Conservation (phyloP, 192 early-diverging fungal species). For the Gaertneriomyces sp. region DNA sequence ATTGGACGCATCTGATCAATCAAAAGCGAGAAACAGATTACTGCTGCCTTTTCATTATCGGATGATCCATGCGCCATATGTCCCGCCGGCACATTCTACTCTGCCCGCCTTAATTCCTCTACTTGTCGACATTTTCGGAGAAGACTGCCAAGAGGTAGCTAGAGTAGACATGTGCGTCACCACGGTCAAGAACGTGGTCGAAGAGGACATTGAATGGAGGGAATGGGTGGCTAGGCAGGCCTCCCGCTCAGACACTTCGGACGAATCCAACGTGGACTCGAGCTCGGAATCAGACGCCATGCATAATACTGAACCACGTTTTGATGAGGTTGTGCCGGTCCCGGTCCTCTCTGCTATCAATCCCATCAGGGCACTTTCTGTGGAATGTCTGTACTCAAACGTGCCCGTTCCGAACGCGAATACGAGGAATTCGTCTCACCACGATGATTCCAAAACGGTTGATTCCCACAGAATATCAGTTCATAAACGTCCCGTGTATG, state of each 20-base stretch:
- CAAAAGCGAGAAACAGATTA: not conserved
- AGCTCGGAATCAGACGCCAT: too few species aligned
- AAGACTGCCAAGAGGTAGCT: not conserved
- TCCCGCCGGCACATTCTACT: conserved; percentile 30
- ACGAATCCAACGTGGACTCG: not conserved
- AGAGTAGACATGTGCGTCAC: too few species aligned
- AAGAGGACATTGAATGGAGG: conserved; percentile 29
- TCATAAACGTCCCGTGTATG: too few species aligned
- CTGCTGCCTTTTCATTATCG: conserved; percentile 13
- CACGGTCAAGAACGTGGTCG: not conserved
- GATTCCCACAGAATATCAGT: too few species aligned
- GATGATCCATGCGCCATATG: conserved; percentile 40
- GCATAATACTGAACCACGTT: too few species aligned
- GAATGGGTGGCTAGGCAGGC: conserved; percentile 16
- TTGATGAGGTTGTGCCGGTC: too few species aligned
- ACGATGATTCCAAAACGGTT: too few species aligned
- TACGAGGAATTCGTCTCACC: too few species aligned
- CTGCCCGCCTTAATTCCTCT: not conserved
- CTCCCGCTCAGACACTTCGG: not conserved
- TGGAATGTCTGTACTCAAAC: too few species aligned
- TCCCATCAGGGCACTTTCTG: too few species aligned
- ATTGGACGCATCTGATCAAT: not conserved
- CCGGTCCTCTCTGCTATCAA: too few species aligned
- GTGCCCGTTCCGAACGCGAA: not conserved
- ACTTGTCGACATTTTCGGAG: conserved; percentile 11